These are phyloP conservation scores for Ophiosphaerella herpotricha DNA, from an alignment of 2,329 filamentous ascomycete genomes.

Conservation along the genomic window DNA sequence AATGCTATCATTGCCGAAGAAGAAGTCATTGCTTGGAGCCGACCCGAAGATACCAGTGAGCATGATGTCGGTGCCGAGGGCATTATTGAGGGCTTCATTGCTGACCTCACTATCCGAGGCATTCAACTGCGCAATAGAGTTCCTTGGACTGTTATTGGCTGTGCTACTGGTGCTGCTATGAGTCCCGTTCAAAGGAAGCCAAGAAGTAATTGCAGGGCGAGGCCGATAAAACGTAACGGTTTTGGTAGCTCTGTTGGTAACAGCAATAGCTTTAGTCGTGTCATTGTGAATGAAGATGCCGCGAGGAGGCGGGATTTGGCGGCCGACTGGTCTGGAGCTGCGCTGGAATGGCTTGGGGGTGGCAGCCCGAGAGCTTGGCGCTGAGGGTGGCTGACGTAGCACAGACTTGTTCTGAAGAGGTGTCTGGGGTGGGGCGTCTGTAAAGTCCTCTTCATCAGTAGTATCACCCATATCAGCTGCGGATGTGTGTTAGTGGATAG, in stretches of 20 bases:
- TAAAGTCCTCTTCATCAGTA: slow-evolving; percentile 55
- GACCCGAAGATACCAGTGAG: slow-evolving; percentile 69
- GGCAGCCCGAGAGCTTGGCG: slow-evolving; percentile 45
- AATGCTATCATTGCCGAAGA: slow-evolving; percentile 64
- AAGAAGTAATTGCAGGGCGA: slow-evolving; percentile 31
- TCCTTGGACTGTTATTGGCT: slow-evolving; percentile 46
- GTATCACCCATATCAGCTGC: slow-evolving; percentile 65
- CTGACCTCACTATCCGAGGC: slow-evolving; percentile 47
- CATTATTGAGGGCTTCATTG: slow-evolving; percentile 41
- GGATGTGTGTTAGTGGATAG: slow-evolving; percentile 51
- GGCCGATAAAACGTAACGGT: slow-evolving; percentile 49
- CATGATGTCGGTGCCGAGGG: slow-evolving; percentile 68
- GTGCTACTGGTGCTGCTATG: slow-evolving; percentile 48
- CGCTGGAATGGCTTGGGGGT: slow-evolving; percentile 47
- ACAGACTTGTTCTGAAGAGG: slow-evolving; percentile 48
- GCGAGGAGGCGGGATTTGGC: slow-evolving; percentile 37
- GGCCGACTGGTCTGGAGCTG: slow-evolving; percentile 30
- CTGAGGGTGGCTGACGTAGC: slow-evolving; percentile 55
- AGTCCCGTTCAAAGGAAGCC: slow-evolving; percentile 34
- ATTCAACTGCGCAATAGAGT: slow-evolving; percentile 41
- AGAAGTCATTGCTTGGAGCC: slow-evolving; percentile 50
- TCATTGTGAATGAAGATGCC: slow-evolving; percentile 46
- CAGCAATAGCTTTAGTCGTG: slow-evolving; percentile 46
- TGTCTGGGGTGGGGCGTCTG: slow-evolving; percentile 54
- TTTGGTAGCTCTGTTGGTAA: slow-evolving; percentile 48